Evolutionary conservation across 78 protist species (phyloP).

Genomic region (Guillardia theta): DNA sequence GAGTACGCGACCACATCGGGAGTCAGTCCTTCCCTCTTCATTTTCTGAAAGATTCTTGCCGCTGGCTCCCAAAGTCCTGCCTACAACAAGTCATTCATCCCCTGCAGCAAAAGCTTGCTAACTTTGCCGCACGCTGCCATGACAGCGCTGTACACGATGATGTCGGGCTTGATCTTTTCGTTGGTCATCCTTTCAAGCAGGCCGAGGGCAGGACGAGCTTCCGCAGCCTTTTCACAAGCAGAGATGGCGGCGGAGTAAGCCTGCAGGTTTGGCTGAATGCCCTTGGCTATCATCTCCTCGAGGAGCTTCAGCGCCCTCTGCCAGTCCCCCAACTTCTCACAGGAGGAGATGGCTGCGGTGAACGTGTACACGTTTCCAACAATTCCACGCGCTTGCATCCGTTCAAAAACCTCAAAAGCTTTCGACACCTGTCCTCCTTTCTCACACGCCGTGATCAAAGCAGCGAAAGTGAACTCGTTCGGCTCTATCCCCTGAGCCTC

Average conservation of each 20-base stretch:
- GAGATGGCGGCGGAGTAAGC: conserved; percentile 16
- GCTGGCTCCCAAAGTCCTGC: background rate
- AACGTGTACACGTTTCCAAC: background rate
- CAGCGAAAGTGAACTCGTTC: conserved; percentile 1
- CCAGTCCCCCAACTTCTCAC: conserved; percentile 19
- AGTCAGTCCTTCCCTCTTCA: background rate
- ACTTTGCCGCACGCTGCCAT: conserved; percentile 20
- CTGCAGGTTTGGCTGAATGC: background rate
- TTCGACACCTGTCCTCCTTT: background rate
- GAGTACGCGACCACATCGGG: background rate
- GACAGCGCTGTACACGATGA: conserved; percentile 21
- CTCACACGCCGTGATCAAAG: background rate
- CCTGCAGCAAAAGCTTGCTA: too few species aligned
- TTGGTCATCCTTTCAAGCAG: background rate
- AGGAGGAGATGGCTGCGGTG: conserved; percentile 35
- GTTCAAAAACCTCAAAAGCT: background rate
- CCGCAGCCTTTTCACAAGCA: background rate
- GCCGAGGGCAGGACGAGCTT: background rate
- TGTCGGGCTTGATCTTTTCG: background rate
- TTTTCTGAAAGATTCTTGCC: background rate
- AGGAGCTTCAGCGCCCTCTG: background rate
- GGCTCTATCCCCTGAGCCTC: background rate
- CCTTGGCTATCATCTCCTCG: background rate
- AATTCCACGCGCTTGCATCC: background rate
- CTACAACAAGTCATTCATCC: too few species aligned